phyloP scores from a whole-genome alignment of 2,329 filamentous ascomycete genomes.

The Aspergillus ustus region DNA sequence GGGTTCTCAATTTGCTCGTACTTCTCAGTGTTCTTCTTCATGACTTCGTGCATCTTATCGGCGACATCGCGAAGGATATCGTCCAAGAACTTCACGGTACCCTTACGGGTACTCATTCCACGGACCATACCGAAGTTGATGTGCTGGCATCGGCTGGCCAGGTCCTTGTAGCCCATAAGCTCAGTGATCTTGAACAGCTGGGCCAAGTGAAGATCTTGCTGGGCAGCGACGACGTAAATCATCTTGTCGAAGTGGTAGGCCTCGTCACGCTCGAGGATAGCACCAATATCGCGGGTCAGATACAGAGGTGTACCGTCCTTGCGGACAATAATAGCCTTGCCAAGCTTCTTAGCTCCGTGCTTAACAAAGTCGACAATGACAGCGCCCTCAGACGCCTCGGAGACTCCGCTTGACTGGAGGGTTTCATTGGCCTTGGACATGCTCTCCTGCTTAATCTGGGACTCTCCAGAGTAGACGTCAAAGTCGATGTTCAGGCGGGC shows the following conservation, averaged over 20 bases:
- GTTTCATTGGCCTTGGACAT: slow-evolving; percentile 64
- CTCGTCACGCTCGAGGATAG: slow-evolving; percentile 65
- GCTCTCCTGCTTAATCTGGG: slow-evolving; percentile 65
- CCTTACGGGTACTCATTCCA: slow-evolving; percentile 68
- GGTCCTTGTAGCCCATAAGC: slow-evolving; percentile 64
- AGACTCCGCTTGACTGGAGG: slow-evolving; percentile 64
- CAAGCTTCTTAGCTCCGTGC: slow-evolving; percentile 69
- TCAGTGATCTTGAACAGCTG: slow-evolving; percentile 70
- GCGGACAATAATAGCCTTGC: slow-evolving; percentile 68
- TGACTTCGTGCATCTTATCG: slow-evolving; percentile 97
- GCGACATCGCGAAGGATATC: slow-evolving; percentile 78
- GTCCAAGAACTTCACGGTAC: slow-evolving; percentile 74
- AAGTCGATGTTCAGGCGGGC: slow-evolving; percentile 68
- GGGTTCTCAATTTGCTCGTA: slow-evolving; percentile 89
- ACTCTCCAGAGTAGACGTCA: slow-evolving; percentile 72
- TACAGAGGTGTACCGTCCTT: slow-evolving; percentile 71
- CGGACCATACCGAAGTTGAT: slow-evolving; percentile 71
- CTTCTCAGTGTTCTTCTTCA: slow-evolving; percentile 88
- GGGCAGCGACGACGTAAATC: slow-evolving; percentile 69
- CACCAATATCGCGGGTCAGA: slow-evolving; percentile 71
- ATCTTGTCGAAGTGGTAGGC: slow-evolving; percentile 69
- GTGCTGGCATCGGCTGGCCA: slow-evolving; percentile 64
- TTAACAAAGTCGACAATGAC: slow-evolving; percentile 72
- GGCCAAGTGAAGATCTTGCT: slow-evolving; percentile 68
- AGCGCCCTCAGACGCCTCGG: slow-evolving; percentile 68